A percentile compares a stretch with the other conserved stretches of the same genome.
phyloP scores from a whole-genome alignment of 2,329 filamentous ascomycete species.

The Cordyceps pruinosa region DNA sequence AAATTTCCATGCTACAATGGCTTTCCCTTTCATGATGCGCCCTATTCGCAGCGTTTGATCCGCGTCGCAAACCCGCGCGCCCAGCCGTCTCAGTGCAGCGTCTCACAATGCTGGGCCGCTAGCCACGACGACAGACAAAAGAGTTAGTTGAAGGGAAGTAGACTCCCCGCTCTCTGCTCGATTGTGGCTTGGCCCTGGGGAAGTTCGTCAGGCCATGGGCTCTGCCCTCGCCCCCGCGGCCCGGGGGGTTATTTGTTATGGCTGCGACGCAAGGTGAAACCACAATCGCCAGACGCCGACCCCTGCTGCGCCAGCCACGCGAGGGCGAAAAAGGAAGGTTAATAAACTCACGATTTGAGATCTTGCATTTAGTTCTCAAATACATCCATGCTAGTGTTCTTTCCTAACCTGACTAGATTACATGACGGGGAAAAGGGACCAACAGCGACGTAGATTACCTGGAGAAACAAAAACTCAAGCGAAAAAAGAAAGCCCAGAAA shows the following conservation, averaged over 20 bases:
- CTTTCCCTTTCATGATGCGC: not conserved
- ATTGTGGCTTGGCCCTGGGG: too few species aligned
- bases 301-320: not conserved
- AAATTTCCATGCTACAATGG: not conserved
- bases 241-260: not conserved
- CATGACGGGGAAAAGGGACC: not conserved
- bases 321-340: not conserved
- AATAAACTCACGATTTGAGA: not conserved
- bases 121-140: not conserved
- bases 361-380: not conserved
- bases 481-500: not conserved
- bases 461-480: not conserved
- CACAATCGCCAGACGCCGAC: not conserved
- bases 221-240: not conserved
- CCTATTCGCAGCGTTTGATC: constrained; percentile 9
- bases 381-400: not conserved
- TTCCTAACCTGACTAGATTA: not conserved
- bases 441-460: not conserved
- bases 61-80: not conserved
- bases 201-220: too few species aligned
- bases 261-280: constrained; percentile 8
- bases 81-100: constrained; percentile 6
- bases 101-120: constrained; percentile 1
- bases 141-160: too few species aligned
- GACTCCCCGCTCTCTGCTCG: too few species aligned